Conservation (phyloP, 2,329 filamentous ascomycete species). For the Cladosporium cucumerinum region DNA sequence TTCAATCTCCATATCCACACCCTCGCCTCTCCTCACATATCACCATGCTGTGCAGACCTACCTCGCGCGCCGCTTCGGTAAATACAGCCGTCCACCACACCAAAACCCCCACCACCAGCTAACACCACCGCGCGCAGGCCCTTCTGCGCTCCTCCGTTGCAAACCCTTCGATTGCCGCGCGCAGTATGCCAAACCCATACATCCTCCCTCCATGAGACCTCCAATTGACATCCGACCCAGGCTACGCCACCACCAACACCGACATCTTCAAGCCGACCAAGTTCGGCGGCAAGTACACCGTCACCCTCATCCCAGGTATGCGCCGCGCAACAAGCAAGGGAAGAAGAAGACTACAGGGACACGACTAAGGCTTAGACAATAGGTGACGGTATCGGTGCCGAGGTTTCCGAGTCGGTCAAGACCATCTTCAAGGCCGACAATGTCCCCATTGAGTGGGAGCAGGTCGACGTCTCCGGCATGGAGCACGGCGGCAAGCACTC, state of each 20-base stretch:
- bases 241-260: slow-evolving; percentile 77
- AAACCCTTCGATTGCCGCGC: slow-evolving; percentile 51
- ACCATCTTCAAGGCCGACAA: slow-evolving; percentile 99
- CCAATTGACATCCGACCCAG: slow-evolving; percentile 35
- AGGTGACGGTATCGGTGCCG: slow-evolving; percentile 94
- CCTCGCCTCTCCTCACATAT: slow-evolving; percentile 18
- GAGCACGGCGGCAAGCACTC: slow-evolving; percentile 81
- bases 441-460: slow-evolving; percentile 97
- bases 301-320: slow-evolving; percentile 90
- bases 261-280: slow-evolving; percentile 99
- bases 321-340: slow-evolving; percentile 18
- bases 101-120: not conserved
- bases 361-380: slow-evolving; percentile 10
- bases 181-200: slow-evolving; percentile 47
- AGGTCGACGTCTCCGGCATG: slow-evolving; percentile 91
- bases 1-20: slow-evolving; percentile 1
- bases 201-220: slow-evolving; percentile 14
- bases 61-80: slow-evolving; percentile 49
- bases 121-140: slow-evolving; percentile 40
- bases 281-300: slow-evolving; percentile 98
- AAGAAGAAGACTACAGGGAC: slow-evolving; percentile 1
- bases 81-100: slow-evolving; percentile 19
- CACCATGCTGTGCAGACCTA: slow-evolving; percentile 45
- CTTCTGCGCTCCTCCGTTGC: slow-evolving; percentile 49
- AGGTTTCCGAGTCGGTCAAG: slow-evolving; percentile 97